phyloP scores from a whole-genome alignment of 805 yeast genomes.

The Yarrowia osloensis region DNA sequence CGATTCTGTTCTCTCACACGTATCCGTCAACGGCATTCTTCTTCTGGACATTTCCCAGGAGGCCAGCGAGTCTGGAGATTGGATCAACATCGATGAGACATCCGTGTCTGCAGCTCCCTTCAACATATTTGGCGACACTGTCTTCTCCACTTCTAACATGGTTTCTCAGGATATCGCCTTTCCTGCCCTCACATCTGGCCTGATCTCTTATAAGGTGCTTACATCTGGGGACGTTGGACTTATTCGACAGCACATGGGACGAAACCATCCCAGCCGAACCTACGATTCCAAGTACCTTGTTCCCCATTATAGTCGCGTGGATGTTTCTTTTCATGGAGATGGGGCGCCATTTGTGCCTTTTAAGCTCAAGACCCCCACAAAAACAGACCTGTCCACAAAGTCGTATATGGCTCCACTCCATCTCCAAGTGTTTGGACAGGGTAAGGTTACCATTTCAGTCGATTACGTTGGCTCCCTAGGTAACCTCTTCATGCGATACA shows the following conservation, averaged over 20 bases:
- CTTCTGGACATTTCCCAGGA: neutral
- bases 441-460: constrained; percentile 42
- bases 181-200: constrained; percentile 14
- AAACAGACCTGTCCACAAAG: neutral
- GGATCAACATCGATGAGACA: constrained; percentile 5
- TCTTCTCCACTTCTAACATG: neutral
- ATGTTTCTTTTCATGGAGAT: constrained; percentile 61
- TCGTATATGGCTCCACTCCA: constrained; percentile 34
- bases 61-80: neutral
- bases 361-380: constrained; percentile 26
- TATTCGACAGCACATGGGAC: constrained; percentile 4
- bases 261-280: constrained; percentile 46
- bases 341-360: constrained; percentile 2
- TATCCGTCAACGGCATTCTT: neutral
- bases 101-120: constrained; percentile 10
- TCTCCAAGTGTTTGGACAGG: constrained; percentile 39
- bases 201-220: constrained; percentile 6
- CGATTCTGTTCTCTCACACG: neutral
- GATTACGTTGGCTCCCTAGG: constrained; percentile 62
- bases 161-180: constrained; percentile 14
- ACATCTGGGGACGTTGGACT: neutral
- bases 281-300: constrained; percentile 78
- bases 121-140: neutral
- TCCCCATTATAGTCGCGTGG: constrained; percentile 62
- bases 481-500: constrained; percentile 67